Evolutionary conservation across 768 basidiomycete genomes (phyloP).

Genomic region (Pholiota conissans): DNA sequence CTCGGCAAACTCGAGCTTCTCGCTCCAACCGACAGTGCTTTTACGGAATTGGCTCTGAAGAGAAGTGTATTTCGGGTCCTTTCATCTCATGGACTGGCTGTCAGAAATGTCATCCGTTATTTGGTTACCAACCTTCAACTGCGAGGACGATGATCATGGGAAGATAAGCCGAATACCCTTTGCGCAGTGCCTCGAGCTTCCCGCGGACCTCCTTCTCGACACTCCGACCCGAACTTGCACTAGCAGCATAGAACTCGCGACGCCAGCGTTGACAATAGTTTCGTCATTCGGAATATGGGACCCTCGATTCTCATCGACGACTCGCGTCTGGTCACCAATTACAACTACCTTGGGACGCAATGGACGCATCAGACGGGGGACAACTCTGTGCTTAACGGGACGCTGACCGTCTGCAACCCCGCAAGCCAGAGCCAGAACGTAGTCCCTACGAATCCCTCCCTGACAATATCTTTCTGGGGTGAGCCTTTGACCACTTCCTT

Average conservation of each 20-base stretch:
- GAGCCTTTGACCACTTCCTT: background rate
- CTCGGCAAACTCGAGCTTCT: too few relatives aligned
- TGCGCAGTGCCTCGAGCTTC: background rate
- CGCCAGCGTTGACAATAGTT: background rate
- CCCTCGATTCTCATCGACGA: constrained; percentile 11
- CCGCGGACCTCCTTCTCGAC: background rate
- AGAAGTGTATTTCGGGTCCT: background rate
- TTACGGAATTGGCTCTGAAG: background rate
- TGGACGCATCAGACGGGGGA: constrained; percentile 5
- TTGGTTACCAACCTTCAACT: background rate
- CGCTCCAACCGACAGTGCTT: too few relatives aligned
- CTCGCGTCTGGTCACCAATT: background rate
- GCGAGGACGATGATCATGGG: background rate
- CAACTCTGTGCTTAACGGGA: constrained; percentile 2
- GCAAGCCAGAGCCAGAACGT: background rate
- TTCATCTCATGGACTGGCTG: background rate
- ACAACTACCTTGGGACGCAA: constrained; percentile 2
- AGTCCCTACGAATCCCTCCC: background rate
- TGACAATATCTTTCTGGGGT: constrained; percentile 3
- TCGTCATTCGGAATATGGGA: background rate
- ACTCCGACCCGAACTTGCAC: background rate
- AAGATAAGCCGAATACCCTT: background rate
- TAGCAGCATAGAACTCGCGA: background rate
- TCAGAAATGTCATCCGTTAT: background rate
- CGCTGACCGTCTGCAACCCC: constrained; percentile 2